Evolutionary conservation across 352 stramenopile genomes (phyloP).

Genomic region (Phytophthora litchii): DNA sequence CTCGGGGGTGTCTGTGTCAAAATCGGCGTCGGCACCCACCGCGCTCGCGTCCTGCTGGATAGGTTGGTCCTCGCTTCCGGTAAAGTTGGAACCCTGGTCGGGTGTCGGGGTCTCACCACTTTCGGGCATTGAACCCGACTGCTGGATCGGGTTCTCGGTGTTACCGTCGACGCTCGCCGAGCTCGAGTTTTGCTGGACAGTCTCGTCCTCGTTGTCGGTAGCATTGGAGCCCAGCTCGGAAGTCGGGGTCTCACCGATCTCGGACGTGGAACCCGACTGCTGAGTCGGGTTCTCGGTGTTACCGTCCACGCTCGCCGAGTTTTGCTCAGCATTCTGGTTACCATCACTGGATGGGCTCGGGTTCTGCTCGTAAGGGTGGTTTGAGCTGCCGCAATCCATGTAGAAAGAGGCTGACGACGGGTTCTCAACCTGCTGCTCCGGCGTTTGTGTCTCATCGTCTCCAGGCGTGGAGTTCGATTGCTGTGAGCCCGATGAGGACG

Average conservation of each 20-base stretch:
- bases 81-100: background rate
- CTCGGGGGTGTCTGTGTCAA: slow-evolving; percentile 1
- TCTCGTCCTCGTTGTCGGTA: background rate
- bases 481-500: slow-evolving; percentile 4
- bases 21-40: background rate
- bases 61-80: background rate
- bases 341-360: background rate
- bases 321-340: slow-evolving; percentile 2
- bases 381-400: slow-evolving; percentile 3
- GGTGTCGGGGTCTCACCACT: background rate
- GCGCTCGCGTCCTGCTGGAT: slow-evolving; percentile 1
- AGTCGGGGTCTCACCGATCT: background rate
- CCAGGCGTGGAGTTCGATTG: slow-evolving; percentile 3
- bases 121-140: background rate
- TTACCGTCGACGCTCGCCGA: background rate
- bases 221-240: slow-evolving; percentile 6
- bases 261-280: slow-evolving; percentile 6
- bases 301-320: background rate
- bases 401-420: slow-evolving; percentile 2
- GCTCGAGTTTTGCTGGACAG: background rate
- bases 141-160: background rate
- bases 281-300: slow-evolving; percentile 5
- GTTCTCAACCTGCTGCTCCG: background rate
- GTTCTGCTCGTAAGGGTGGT: background rate
- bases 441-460: slow-evolving; percentile 1